Evolutionary conservation across 2,329 filamentous ascomycete genomes (phyloP), one percentile per base, ranked within the genome.

Genomic region (Pseudohalonectria lignicola): DNA sequence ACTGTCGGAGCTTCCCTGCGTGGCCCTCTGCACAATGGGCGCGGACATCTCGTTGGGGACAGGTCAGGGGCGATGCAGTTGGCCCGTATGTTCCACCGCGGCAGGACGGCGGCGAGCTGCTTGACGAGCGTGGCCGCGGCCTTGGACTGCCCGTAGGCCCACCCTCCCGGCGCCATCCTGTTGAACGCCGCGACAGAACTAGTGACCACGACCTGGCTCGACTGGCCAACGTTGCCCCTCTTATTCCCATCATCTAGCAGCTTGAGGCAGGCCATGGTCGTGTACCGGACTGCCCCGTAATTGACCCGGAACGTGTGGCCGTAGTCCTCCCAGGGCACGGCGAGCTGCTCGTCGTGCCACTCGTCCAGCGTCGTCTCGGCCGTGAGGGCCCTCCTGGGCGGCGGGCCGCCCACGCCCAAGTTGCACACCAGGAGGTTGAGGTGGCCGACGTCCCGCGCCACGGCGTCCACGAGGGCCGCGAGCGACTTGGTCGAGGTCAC

Each of bases 61-160:
- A 76, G 69, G 16, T 67, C 67, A 13, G 67, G 66, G 5, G 61
- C 64, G 33, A 73, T 61, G 42, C 55, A 58, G 43, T 69, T 70
- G n/a, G 60, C 60, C 47, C 49, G 45, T 34, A 88, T 70, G 3
- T 70, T 64, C 46, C 74, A 74, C 45, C 73, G 71, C 23, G 71
- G 68, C 43, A 86, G 66, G 48, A 77, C 69, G 16, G 75, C 69
- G 4, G 74, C 74, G 52, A 87, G 69, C 49, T 84, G 71, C 56
- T 85, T 86, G 13, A 77, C 75, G 41, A 85, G 78, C 2, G 79
- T 79, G 0, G 77, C 77, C 0, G 76, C 84, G 1, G 79, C 82
- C 61, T 92, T 92, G 44, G 74, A 79, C 19, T 83, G 75, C 17
- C 82, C 84, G 55, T 90, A 90, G 0, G 78, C 76, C 57, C 79